A percentile compares a stretch with the other conserved stretches of the same genome.
Conservation (phyloP, 441 rosid species). For the Adansonia gregorii region DNA sequence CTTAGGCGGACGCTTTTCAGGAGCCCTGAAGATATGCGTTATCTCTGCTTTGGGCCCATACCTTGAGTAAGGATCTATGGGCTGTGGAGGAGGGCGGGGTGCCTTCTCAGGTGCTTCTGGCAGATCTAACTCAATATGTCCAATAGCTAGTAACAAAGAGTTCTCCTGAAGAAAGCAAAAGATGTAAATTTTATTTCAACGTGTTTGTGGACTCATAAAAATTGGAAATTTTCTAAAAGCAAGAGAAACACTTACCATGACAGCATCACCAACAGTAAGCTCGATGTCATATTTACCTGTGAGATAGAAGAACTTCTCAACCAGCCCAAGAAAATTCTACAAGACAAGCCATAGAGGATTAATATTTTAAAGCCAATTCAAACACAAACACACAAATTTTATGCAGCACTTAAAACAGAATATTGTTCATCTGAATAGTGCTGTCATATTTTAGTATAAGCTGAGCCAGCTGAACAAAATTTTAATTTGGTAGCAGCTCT, state of each 20-base stretch:
- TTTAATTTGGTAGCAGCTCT: slow-evolving; percentile 10
- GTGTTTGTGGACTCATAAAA: slow-evolving; percentile 8
- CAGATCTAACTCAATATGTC: slow-evolving; percentile 76
- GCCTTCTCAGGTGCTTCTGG: slow-evolving; percentile 96
- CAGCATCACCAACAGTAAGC: slow-evolving; percentile 87
- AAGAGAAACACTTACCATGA: slow-evolving; percentile 62
- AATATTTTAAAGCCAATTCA: neutral
- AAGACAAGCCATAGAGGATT: slow-evolving; percentile 32
- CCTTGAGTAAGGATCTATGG: slow-evolving; percentile 66
- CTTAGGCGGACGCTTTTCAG: slow-evolving; percentile 86
- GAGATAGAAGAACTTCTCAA: slow-evolving; percentile 89
- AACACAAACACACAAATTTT: neutral
- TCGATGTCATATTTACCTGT: slow-evolving; percentile 84
- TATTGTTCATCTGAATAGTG: neutral
- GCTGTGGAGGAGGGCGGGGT: slow-evolving; percentile 62
- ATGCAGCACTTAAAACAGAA: neutral
- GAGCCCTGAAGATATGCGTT: slow-evolving; percentile 77
- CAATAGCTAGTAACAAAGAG: slow-evolving; percentile 70
- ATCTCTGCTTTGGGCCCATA: slow-evolving; percentile 91
- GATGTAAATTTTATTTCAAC: slow-evolving; percentile 16
- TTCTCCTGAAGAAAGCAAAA: slow-evolving; percentile 65
- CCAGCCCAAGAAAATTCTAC: slow-evolving; percentile 89
- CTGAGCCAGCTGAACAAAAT: neutral
- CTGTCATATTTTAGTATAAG: neutral
- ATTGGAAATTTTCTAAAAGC: slow-evolving; percentile 7